phyloP scores from a whole-genome alignment of 768 basidiomycete genomes.

The Phaffia tasmanica region DNA sequence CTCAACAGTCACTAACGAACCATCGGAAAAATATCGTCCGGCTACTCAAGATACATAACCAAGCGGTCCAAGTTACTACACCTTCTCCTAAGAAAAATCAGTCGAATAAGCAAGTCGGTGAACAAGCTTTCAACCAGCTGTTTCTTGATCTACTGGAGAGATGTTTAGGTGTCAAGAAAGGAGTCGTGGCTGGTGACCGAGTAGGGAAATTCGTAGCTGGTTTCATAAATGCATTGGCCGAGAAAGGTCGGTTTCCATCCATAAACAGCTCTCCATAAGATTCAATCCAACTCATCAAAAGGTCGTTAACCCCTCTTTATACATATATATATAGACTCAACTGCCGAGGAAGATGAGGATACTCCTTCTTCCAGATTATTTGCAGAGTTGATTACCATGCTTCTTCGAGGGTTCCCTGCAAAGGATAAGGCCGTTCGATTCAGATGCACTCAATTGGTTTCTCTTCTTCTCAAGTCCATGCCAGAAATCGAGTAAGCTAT shows the following conservation, averaged over 20 bases:
- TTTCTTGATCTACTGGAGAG: slow-evolving; percentile 53
- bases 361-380: slow-evolving; percentile 60
- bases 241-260: slow-evolving; percentile 51
- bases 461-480: slow-evolving; percentile 65
- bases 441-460: slow-evolving; percentile 62
- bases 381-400: slow-evolving; percentile 54
- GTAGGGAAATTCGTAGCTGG: slow-evolving; percentile 69
- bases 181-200: slow-evolving; percentile 59
- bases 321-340: slow-evolving; percentile 30
- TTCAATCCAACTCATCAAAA: not conserved
- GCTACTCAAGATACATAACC: slow-evolving; percentile 61
- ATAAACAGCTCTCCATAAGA: slow-evolving; percentile 1
- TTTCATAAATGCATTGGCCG: slow-evolving; percentile 63
- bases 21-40: slow-evolving; percentile 82
- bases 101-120: slow-evolving; percentile 55
- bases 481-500: slow-evolving; percentile 71
- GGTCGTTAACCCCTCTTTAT: no score
- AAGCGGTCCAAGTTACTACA: slow-evolving; percentile 34
- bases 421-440: slow-evolving; percentile 82
- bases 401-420: slow-evolving; percentile 65
- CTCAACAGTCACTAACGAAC: slow-evolving; percentile 58
- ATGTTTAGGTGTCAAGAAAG: slow-evolving; percentile 67
- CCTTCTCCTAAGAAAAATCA: slow-evolving; percentile 40
- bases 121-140: slow-evolving; percentile 58
- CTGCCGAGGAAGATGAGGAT: slow-evolving; percentile 47